A percentile compares a stretch with the other conserved stretches of the same genome.
These are phyloP conservation scores for Eucalyptus regnans DNA, from an alignment of 345 rosid species.

Conservation along the genomic window DNA sequence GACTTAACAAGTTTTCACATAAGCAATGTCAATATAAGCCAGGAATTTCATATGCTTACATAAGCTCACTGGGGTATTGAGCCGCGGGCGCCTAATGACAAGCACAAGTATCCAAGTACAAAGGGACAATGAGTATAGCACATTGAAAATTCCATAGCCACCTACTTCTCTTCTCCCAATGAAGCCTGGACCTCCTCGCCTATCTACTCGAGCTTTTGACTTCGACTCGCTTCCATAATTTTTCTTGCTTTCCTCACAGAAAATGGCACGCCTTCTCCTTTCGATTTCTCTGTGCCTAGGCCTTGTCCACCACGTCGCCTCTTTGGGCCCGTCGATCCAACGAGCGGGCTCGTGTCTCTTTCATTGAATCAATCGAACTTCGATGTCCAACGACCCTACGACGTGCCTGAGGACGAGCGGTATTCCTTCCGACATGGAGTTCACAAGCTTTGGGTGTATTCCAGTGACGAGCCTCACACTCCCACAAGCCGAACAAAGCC, in stretches of 20 bases:
- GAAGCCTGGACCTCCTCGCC: not conserved
- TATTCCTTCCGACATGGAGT: conserved; percentile 11
- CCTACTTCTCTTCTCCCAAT: not conserved
- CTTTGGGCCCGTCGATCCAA: not conserved
- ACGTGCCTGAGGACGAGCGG: not conserved
- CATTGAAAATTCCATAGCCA: not conserved
- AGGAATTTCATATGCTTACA: not conserved
- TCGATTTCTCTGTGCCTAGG: not conserved
- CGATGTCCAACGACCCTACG: conserved; percentile 5
- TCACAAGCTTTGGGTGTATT: conserved; percentile 18
- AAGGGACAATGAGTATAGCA: not conserved
- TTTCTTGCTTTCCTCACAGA: not conserved
- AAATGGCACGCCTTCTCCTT: not conserved
- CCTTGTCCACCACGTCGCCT: not conserved
- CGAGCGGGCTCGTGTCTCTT: not conserved
- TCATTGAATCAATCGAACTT: not conserved
- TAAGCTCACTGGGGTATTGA: not conserved
- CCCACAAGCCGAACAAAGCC: conserved; percentile 5
- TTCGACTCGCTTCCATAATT: not conserved
- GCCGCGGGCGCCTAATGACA: not conserved
- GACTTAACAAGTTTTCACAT: not conserved
- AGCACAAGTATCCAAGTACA: not conserved
- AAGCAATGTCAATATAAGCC: not conserved
- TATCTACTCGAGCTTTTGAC: not conserved
- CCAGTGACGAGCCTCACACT: conserved; percentile 1